phyloP scores from a whole-genome alignment of 2,329 filamentous ascomycete species.

The Tolypocladium tundrense region DNA sequence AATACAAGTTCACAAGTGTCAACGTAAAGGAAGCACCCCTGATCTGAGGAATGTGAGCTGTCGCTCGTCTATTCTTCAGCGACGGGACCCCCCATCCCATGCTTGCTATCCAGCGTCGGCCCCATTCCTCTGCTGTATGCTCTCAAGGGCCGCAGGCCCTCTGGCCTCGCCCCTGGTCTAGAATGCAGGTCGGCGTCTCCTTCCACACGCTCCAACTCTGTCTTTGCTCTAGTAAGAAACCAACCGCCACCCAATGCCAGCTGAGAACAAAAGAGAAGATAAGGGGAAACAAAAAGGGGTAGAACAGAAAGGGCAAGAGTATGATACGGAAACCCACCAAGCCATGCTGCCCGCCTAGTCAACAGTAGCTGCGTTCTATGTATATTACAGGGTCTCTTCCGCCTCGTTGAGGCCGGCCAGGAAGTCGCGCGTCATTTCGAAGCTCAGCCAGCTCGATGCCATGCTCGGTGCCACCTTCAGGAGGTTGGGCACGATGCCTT shows the following conservation, averaged over 20 bases:
- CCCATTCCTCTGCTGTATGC: not conserved
- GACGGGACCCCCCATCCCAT: not conserved
- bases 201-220: not conserved
- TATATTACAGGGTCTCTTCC: slow-evolving; percentile 15
- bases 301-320: not conserved
- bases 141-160: not conserved
- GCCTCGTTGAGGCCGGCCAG: slow-evolving; percentile 51
- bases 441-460: slow-evolving; percentile 97
- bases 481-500: slow-evolving; percentile 89
- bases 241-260: slow-evolving; percentile 4
- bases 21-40: not conserved
- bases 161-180: not conserved
- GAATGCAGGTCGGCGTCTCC: not conserved
- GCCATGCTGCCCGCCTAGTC: not conserved
- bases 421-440: slow-evolving; percentile 86
- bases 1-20: not conserved
- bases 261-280: slow-evolving; percentile 1
- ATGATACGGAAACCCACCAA: slow-evolving; percentile 1
- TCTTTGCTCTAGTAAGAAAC: slow-evolving; percentile 4
- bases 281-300: not conserved
- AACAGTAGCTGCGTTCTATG: slow-evolving; percentile 2
- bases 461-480: slow-evolving; percentile 97
- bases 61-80: slow-evolving; percentile 12
- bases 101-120: not conserved
- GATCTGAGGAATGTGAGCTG: slow-evolving; percentile 1